Evolutionary conservation across 1,139 yeast genomes (phyloP).

Genomic region (Kodamaea sp.): DNA sequence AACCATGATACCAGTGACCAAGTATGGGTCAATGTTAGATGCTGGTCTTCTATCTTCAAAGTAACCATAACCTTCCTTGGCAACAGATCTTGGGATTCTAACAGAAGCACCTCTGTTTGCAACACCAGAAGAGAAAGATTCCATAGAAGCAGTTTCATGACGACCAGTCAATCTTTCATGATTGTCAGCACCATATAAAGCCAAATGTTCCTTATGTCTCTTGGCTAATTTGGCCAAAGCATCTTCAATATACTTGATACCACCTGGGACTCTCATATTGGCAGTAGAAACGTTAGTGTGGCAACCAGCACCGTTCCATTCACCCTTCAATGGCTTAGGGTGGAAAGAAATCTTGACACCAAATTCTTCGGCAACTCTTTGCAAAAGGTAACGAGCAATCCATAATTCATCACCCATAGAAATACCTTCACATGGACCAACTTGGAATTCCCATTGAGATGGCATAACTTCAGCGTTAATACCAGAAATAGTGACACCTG

Average conservation of each 20-base stretch:
- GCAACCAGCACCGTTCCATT: conserved; percentile 99
- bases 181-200: conserved; percentile 92
- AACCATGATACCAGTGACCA: conserved; percentile 96
- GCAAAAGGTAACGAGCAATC: conserved; percentile 89
- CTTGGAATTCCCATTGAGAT: conserved; percentile 99
- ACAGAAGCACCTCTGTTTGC: conserved; percentile 99
- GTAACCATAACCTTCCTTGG: conserved; percentile 96
- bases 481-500: conserved; percentile 90
- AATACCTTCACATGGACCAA: conserved; percentile 96
- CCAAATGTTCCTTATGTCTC: conserved; percentile 96
- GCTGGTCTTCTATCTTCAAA: conserved; percentile 99
- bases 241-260: conserved; percentile 88
- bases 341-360: conserved; percentile 98
- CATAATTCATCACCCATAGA: conserved; percentile 96
- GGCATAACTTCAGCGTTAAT: conserved; percentile 99
- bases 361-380: conserved; percentile 96
- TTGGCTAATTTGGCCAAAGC: conserved; percentile 91
- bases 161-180: conserved; percentile 94
- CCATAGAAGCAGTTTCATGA: conserved; percentile 96
- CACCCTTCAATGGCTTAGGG: conserved; percentile 98
- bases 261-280: conserved; percentile 90
- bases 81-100: conserved; percentile 98
- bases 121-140: conserved; percentile 90
- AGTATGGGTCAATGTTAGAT: conserved; percentile 97
- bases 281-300: conserved; percentile 97